A percentile compares a stretch with the other conserved stretches of the same genome.
phyloP scores from a whole-genome alignment of 345 rosid species.

The Excoecaria cochinchinensis region DNA sequence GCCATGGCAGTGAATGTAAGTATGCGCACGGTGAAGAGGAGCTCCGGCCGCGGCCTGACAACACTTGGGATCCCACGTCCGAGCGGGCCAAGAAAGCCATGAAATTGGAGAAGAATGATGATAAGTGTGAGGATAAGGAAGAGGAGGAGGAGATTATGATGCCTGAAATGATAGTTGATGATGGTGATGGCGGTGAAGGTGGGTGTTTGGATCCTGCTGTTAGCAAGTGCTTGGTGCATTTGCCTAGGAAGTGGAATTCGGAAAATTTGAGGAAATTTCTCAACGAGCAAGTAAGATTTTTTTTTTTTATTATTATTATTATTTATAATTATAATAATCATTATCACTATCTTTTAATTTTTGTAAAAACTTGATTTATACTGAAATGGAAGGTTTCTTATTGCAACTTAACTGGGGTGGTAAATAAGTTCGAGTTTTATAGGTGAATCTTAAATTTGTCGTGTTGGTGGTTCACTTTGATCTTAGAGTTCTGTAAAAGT shows the following conservation, averaged over 20 bases:
- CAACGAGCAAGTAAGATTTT: conserved; percentile 47
- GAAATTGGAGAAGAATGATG: conserved; percentile 34
- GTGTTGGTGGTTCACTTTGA: not conserved
- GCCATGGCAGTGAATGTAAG: conserved; percentile 71
- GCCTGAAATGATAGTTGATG: conserved; percentile 49
- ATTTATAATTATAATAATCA: no score
- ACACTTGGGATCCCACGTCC: conserved; percentile 96
- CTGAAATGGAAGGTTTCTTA: not conserved
- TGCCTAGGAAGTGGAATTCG: conserved; percentile 67
- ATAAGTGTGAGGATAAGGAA: conserved; percentile 23
- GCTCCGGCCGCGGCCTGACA: conserved; percentile 71
- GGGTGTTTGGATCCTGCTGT: conserved; percentile 43
- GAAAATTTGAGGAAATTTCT: conserved; percentile 63
- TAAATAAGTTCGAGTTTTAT: not conserved
- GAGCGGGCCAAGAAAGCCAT: conserved; percentile 67
- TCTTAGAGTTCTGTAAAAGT: not conserved
- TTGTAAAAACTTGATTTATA: no score
- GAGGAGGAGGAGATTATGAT: conserved; percentile 45
- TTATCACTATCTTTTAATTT: no score
- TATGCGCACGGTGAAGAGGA: conserved; percentile 90
- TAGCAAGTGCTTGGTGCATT: conserved; percentile 77
- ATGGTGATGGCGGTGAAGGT: conserved; percentile 36
- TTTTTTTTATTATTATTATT: not conserved
- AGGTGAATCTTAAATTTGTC: not conserved
- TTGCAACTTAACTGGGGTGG: not conserved